Evolutionary conservation across 176 grass and related monocot species (phyloP), one percentile per base, ranked within the genome.

Genomic region (Ananas comosus): DNA sequence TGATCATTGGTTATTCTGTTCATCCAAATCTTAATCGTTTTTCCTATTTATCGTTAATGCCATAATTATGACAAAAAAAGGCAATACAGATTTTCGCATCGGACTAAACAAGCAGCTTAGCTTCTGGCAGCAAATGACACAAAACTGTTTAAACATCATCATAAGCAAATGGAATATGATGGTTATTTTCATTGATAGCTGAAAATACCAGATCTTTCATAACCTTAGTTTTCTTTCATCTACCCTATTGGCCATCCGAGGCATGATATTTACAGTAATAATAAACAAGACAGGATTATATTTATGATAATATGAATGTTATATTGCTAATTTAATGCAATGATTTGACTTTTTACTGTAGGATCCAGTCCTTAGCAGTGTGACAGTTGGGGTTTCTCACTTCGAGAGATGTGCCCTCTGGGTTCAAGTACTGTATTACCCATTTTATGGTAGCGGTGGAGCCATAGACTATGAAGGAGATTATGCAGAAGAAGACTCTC

Each of bases 371-470:
- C 89, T 85, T 69, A 93, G 94, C 82, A 99, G 89, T 78, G 89
- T 99, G 19, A 99, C 94, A 64, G 80, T 91, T 48, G 94, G 94
- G 66, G 94, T 99, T 73, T 99, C 94, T 76, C 94, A 99, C 80
- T 99, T 99, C 69, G 94, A 99, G 87, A 90, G 89, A 80, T 93
- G 89, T 61, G 83, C 87, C 14, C 75, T 99, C 65, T 99, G 94
- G 89, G 94, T 99, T 79, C 87, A 99, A 85, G 89, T 99, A 54
- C 72, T 99, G 57, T 93, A 99, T 80, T 99, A 99, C 24, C 89
- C 94, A 25, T 99, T 92, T 72, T 80, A 80, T 53, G 94, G 94
- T 74, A 93, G 54, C 51, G 70, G 82, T 49, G 76, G 85, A 74
- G 58, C 89, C 10, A 76, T 57, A 58, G 84, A 90, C n/a, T 99